phyloP scores from a whole-genome alignment of 805 yeast species.

The Candida sphagnicola region DNA sequence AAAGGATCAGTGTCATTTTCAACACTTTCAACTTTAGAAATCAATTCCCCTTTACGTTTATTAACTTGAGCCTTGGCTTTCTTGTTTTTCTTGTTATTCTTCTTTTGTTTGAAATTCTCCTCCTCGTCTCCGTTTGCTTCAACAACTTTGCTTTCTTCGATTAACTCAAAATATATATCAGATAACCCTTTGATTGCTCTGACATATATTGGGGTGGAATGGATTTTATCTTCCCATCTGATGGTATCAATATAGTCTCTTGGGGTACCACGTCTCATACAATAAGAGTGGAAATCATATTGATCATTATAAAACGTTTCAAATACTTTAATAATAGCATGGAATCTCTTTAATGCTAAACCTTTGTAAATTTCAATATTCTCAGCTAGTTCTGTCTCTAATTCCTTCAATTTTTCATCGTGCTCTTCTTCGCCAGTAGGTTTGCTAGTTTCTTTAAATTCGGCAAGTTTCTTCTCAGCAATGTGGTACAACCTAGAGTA shows the following conservation, averaged over 20 bases:
- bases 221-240: constrained; percentile 78
- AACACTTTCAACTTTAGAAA: constrained; percentile 40
- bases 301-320: constrained; percentile 77
- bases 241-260: constrained; percentile 75
- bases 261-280: constrained; percentile 87
- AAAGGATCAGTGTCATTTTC: constrained; percentile 56
- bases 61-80: constrained; percentile 47
- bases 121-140: constrained; percentile 17
- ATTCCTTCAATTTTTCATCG: constrained; percentile 8
- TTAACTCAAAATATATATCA: constrained; percentile 46
- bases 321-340: constrained; percentile 62
- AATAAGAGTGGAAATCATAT: constrained; percentile 90
- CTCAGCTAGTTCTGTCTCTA: constrained; percentile 33
- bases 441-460: constrained; percentile 11
- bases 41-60: constrained; percentile 53
- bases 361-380: constrained; percentile 51
- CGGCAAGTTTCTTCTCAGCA: constrained; percentile 15
- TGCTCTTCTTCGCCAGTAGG: constrained; percentile 24
- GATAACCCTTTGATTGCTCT: constrained; percentile 67
- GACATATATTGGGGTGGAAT: constrained; percentile 64
- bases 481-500: constrained; percentile 55
- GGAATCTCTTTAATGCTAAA: constrained; percentile 74
- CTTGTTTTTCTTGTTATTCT: constrained; percentile 48
- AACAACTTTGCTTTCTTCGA: constrained; percentile 15
- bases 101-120: constrained; percentile 14